Base-by-base conservation (phyloP, 1,139 yeast species). In the Lodderomyces beijingensis region DNA sequence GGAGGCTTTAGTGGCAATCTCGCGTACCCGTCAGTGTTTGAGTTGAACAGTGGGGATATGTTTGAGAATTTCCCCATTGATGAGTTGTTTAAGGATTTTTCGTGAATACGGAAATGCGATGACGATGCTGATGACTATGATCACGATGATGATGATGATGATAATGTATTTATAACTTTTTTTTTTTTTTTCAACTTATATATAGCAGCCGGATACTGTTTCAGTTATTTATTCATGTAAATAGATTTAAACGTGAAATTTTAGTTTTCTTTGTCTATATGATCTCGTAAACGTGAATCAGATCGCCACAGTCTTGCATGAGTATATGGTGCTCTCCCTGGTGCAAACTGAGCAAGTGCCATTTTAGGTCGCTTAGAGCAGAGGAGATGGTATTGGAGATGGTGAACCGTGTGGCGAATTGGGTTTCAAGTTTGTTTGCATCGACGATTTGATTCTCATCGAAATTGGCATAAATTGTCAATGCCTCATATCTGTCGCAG, bases 51-150 rank as follows among this genome's bases (percentile, higher is more conserved):
- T 20, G 29, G 22, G 16, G 41, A 39, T 21, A 33, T 43, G 25
- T 42, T 42, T 39, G 46, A 42, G 17, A 43, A 38, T 22, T 34
- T 40, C 21, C 46, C 46, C 11, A 31, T 43, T 35, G 47, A 43
- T 28, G 47, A 43, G 27, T 30, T 43, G n/a, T 43, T 43, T 23
- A 41, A 36, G 25, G 47, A 43, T 27, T 34, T 42, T 23, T 27
- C 37, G 2, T 42, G 28, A 30, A 5, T 21, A 31, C 11, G 31
- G 5, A 27, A 9, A 5, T 23, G 16, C 10, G 26, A 5, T 21
- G 10, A 16, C 17, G 30, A 4, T 16, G 20, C 12, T 12, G 14
- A 17, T 8, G 21, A 9, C 26, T 18, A 14, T 30, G 9, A n/a
- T 18, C 16, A 13, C 20, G 5, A 18, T 16, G 30, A 27, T 18